Evolutionary conservation across 371 early-diverging fungal species (phyloP), one percentile per base, ranked within the genome.

Genomic region (Coemansia sp.): DNA sequence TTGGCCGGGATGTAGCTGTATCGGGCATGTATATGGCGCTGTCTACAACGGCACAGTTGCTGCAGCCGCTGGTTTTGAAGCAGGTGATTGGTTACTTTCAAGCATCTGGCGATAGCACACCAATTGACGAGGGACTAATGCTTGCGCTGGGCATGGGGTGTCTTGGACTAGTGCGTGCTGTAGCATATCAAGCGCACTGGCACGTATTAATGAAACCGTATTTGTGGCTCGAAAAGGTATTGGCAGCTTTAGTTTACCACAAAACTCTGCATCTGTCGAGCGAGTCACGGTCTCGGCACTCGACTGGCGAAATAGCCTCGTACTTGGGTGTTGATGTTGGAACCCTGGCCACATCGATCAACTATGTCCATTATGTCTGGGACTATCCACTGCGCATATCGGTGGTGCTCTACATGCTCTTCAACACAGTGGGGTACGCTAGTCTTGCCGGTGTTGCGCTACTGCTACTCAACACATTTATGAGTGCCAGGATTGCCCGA

Each of bases 11-110:
- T 0, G 9, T 68, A 3, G 3, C 48, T 17, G 17, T 67, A 4
- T 67, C 70, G 3, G 68, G 70, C 3, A 4, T 52, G 8, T 68
- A 59, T n/a, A 36, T 51, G 87, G 80, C 65, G 3, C 90, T n/a
- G 86, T 93, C 80, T 92, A 94, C 80, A 74, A 79, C 1, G 58
- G 73, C 7, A 88, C 94, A 71, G 95, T 94, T 77, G 63, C 86
- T 51, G 19, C 71, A 71, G 52, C 71, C 71, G 11, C 51, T 67
- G 19, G 13, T 71, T 4, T 53, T 71, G 36, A 48, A 55, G 26
- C 51, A 26, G 23, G 26, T 65, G 1, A 71, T 71, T 39, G 51
- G 29, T 8, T 69, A 61, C 29, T 61, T 71, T 28, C 60, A 48
- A 21, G 40, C 24, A 11, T 69, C 59, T 26, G 54, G 57, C 36